Conservation (phyloP, 2,329 filamentous ascomycete species). For the Aspergillus unguis region DNA sequence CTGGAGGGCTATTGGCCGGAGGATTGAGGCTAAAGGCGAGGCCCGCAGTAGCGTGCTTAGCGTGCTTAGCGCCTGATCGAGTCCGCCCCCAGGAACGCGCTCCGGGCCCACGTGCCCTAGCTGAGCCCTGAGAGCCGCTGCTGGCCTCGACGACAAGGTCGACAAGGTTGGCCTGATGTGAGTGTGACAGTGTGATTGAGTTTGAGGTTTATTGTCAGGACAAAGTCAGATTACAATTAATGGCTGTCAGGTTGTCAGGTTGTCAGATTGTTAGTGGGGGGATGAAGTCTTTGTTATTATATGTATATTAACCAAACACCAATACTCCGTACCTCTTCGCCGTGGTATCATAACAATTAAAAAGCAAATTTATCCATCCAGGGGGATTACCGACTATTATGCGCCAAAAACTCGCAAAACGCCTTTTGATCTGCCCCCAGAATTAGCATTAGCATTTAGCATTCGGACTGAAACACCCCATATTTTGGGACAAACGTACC, state of each 20-base stretch:
- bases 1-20: background rate
- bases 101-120: constrained; percentile 16
- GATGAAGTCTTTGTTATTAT: no score
- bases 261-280: no score
- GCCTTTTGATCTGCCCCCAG: constrained; percentile 25
- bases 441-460: background rate
- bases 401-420: constrained; percentile 32
- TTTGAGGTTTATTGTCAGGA: no score
- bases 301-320: no score
- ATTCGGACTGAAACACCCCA: background rate
- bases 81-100: constrained; percentile 11
- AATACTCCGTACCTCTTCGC: no score
- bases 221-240: no score
- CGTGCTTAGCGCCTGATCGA: no score
- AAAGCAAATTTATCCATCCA: background rate
- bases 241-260: no score
- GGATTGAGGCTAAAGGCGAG: constrained; percentile 7
- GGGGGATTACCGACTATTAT: constrained; percentile 11
- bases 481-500: constrained; percentile 27
- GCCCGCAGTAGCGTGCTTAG: background rate
- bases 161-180: no score
- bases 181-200: no score
- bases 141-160: background rate
- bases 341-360: background rate
- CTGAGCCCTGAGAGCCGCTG: background rate